These are phyloP conservation scores for Ophiostoma novo-ulmi DNA, from an alignment of 2,329 filamentous ascomycete genomes.

Conservation along the genomic window DNA sequence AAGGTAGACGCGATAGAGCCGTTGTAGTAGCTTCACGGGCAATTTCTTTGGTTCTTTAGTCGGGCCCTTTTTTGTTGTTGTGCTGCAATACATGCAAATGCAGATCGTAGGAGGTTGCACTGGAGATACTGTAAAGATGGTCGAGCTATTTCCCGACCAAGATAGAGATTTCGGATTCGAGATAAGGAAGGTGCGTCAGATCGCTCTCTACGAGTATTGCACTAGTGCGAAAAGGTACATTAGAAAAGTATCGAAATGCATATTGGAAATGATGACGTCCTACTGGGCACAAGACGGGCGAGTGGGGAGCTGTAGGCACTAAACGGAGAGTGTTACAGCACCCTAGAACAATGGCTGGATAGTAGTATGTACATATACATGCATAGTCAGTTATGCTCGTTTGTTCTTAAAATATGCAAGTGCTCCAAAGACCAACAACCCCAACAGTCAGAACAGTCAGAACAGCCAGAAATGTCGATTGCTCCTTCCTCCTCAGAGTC, in stretches of 20 bases:
- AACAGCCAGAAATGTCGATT: background rate
- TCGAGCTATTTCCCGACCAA: background rate
- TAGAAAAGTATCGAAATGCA: background rate
- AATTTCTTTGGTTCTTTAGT: background rate
- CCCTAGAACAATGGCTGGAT: background rate
- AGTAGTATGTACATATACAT: background rate
- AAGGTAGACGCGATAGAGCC: background rate
- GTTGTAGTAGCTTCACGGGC: background rate
- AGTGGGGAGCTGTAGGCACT: slow-evolving; percentile 17
- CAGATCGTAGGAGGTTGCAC: slow-evolving; percentile 7
- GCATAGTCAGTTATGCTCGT: background rate
- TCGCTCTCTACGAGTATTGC: background rate
- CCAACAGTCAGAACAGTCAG: background rate
- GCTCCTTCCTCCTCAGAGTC: background rate
- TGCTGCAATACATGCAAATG: background rate
- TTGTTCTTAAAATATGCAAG: background rate
- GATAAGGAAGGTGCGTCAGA: slow-evolving; percentile 16
- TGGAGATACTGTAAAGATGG: background rate
- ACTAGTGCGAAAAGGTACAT: slow-evolving; percentile 4
- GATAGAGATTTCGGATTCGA: slow-evolving; percentile 4
- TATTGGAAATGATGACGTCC: slow-evolving; percentile 21
- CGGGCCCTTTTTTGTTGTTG: background rate
- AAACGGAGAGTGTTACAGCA: slow-evolving; percentile 7
- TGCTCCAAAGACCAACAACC: background rate
- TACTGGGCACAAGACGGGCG: slow-evolving; percentile 18